Base-by-base conservation (phyloP, 805 yeast species). In the Candida coquimbonensis region DNA sequence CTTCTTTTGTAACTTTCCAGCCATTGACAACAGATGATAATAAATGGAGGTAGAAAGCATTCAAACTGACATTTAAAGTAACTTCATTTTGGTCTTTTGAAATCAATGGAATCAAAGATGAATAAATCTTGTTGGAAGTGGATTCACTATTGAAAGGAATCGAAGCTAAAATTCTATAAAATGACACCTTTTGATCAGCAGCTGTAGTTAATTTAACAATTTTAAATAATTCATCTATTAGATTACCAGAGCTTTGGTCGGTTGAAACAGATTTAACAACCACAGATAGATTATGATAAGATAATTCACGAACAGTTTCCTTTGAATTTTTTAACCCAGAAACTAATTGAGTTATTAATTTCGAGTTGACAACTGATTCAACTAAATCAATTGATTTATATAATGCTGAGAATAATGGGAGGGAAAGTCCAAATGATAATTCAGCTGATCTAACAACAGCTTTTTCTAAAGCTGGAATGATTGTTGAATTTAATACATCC, bases 381-480 rank as follows among this genome's bases (percentile, higher is more conserved):
- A 77, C 63, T n/a, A 76, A 51, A 46, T 77, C 77, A 19, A 78
- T 57, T 2, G 59, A 51, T 1, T 57, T 45, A 4, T 68, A 45
- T 5, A 63, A 29, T 8, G 64, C 49, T 2, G 37, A 35, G 26
- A 83, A 68, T 9, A 88, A 57, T 11, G 72, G 68, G 4, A 80
- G 75, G 3, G 84, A 60, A n/a, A 82, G 59, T 17, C 72, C 73
- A 46, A 87, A 75, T 0, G 87, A 76, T 35, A 69, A 62, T 57
- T 88, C 96, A 0, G 96, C 83, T 3, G 95, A 78, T 61, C 96
- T 76, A 51, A 90, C 68, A 42, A 83, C 70, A 1, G 90, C 76
- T 59, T 84, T 87, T 55, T 86, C 90, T 41, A 90, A 55, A 17
- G 75, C 72, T 2, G 95, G 87, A 7, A 79, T 63, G 16, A 84